Evolutionary conservation across 2,329 filamentous ascomycete species (phyloP), one percentile per base, ranked within the genome.

Genomic region (Verticillium nonalfalfae): DNA sequence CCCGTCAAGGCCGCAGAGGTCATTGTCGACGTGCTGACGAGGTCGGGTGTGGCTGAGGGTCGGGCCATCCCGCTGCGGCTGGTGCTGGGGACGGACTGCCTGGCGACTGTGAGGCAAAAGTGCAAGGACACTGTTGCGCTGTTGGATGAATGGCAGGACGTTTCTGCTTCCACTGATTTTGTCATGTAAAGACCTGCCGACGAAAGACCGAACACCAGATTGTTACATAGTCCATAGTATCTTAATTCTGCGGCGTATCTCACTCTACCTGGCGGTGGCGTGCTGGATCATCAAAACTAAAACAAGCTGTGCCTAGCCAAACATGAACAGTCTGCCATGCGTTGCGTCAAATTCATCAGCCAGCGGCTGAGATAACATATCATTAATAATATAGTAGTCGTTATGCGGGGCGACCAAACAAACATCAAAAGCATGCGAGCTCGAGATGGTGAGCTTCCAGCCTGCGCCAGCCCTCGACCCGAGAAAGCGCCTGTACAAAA

Each of bases 21-120:
- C 1, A 74, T 85, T 34, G 76, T 87, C 5, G 85, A 88, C 64
- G 74, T 85, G 14, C 65, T 88, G 65, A 85, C 81, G 7, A 74
- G 74, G 54, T 77, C 73, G 2, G 84, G 84, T 0, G 73, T 74
- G 31, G 81, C 75, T 0, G 60, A 68, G 62, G 83, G 81, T 0
- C 80, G 71, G 64, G 75, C 79, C 21, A 72, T 88, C 1, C 85
- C 85, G 0, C 66, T 80, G 14, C 73, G 85, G 34, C 66, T 89
- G 57, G 72, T 79, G n/a, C 70, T 89, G 50, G 86, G 86, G 0
- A 76, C 72, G 7, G 85, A 87, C 69, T 72, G 73, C 7, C 67
- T 81, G n/a, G 64, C 68, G 4, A 69, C 64, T 3, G 74, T 85
- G 11, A 74, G 73, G 59, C 67, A 64, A 1, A 81, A 82, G 73